Evolutionary conservation across 768 basidiomycete species (phyloP), one percentile per base, ranked within the genome.

Genomic region (Postia placenta): DNA sequence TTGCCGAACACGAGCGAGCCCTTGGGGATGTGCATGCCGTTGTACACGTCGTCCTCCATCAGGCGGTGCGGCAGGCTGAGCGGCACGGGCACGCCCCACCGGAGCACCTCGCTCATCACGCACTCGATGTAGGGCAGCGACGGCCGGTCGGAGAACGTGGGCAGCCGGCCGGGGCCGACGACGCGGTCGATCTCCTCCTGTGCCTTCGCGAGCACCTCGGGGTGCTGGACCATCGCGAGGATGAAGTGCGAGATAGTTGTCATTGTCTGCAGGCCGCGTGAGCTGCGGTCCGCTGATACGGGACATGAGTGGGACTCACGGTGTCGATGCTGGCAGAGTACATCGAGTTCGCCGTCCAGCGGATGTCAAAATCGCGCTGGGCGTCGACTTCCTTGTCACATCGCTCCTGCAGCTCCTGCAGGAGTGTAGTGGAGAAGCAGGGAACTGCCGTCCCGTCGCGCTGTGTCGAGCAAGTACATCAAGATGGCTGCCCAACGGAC

Each of bases 301-400:
- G 17, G 19, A 23, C 24, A 9, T 28, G 3, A 22, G 33, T 2
- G 15, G 20, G 27, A 55, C 66, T 55, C 51, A 82, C 84, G 0
- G 83, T 85, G 56, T 87, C 85, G 30, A 76, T 70, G 55, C 82
- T 82, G 14, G 76, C 79, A 4, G 23, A 45, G 15, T 85, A 88
- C 83, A 89, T 87, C 25, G 85, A 87, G 62, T 88, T 87, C n/a
- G 87, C 87, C 1, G 83, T 80, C 84, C 85, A 86, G 50, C 84
- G 82, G 40, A 88, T 69, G 55, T 89, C 86, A 52, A 80, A 80
- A 56, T 85, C 82, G 39, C 74, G 76, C 47, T 64, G 61, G 11
- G 39, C 17, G 41, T 66, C 65, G 49, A 41, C 14, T 49, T 56
- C 46, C 26, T 62, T 64, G 33, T 64, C 49, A 53, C 66, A 54